A percentile compares a stretch with the other conserved stretches of the same genome.
phyloP scores from a whole-genome alignment of 306 rosid species.

The Hippophae gyantsensis region DNA sequence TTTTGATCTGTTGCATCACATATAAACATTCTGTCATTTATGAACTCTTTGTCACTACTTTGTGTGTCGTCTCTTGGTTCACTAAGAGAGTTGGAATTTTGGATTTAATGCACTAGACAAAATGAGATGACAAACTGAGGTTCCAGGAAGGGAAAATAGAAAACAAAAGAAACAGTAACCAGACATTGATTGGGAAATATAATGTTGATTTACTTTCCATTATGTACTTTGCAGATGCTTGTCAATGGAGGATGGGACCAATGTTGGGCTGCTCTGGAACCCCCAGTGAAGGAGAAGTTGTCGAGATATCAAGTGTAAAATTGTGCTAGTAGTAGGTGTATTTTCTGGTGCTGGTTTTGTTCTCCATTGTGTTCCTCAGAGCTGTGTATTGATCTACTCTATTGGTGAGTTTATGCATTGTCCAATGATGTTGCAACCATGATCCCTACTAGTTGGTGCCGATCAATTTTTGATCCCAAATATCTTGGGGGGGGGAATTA shows the following conservation, averaged over 20 bases:
- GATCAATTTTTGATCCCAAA: constrained; percentile 27
- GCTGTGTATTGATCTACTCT: constrained; percentile 25
- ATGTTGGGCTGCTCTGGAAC: constrained; percentile 90
- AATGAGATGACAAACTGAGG: too few relatives aligned
- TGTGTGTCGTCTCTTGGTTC: too few relatives aligned
- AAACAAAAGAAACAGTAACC: too few relatives aligned
- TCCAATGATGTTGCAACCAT: constrained; percentile 24
- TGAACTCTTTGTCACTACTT: too few relatives aligned
- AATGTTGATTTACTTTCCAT: constrained; percentile 3
- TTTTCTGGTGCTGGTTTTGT: constrained; percentile 10
- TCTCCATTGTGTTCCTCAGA: background rate
- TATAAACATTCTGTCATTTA: background rate
- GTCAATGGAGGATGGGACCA: constrained; percentile 97
- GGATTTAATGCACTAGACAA: too few relatives aligned
- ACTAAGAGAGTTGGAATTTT: too few relatives aligned
- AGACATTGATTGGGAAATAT: too few relatives aligned
- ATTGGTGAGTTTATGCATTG: constrained; percentile 34
- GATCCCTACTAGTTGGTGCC: constrained; percentile 23
- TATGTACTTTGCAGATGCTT: constrained; percentile 59
- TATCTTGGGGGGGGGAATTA: constrained; percentile 26
- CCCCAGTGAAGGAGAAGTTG: constrained; percentile 74
- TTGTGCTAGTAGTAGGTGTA: background rate
- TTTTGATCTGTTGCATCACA: constrained; percentile 12
- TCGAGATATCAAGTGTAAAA: constrained; percentile 75
- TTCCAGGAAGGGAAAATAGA: too few relatives aligned